These are phyloP conservation scores for Alternaria gansuensis DNA, from an alignment of 2,329 filamentous ascomycete species.

Conservation along the genomic window DNA sequence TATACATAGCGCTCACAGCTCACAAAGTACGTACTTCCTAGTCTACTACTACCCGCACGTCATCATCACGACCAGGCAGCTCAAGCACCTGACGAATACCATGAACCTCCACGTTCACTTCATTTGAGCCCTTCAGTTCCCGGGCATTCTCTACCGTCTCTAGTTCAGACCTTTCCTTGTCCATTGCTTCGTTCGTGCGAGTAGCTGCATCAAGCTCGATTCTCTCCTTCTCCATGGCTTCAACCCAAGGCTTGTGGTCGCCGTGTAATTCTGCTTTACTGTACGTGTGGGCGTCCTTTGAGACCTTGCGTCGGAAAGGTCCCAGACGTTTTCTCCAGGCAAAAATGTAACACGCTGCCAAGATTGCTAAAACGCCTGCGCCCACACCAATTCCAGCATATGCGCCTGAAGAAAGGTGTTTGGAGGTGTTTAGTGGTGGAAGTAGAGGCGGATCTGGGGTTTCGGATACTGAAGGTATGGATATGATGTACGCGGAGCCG, in stretches of 20 bases:
- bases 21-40: neutral
- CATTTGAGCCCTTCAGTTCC: neutral
- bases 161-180: neutral
- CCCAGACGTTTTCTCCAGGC: neutral
- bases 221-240: neutral
- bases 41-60: neutral
- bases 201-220: neutral
- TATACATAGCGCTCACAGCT: too few species aligned
- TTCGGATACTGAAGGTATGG: neutral
- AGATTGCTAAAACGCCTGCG: neutral
- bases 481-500: neutral
- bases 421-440: neutral
- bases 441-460: neutral
- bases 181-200: neutral
- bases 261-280: neutral
- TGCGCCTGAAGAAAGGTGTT: neutral
- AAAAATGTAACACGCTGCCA: neutral
- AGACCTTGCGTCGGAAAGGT: neutral
- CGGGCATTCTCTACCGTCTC: neutral
- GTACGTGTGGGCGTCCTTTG: neutral
- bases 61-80: neutral
- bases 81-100: neutral
- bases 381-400: neutral
- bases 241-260: neutral
- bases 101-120: neutral